A percentile compares a stretch with the other conserved stretches of the same genome.
phyloP scores from a whole-genome alignment of 75 land plant genomes.

The Pinus albicaulis region DNA sequence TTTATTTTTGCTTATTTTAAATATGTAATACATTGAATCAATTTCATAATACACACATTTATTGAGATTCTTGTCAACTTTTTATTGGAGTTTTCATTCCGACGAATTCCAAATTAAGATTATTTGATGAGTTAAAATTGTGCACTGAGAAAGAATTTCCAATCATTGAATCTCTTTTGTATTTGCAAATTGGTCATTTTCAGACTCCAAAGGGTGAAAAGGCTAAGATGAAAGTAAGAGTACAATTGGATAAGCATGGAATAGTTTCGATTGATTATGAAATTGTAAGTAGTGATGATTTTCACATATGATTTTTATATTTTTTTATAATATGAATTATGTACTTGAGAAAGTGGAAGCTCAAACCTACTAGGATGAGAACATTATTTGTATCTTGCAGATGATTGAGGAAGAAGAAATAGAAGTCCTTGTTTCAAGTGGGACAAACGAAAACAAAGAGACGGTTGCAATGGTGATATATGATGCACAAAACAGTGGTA shows the following conservation, averaged over 20 bases:
- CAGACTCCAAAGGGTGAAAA: conserved; percentile 50
- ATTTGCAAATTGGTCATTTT: conserved; percentile 79
- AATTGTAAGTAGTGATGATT: no score
- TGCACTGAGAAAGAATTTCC: no score
- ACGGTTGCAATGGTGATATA: conserved; percentile 66
- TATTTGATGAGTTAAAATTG: no score
- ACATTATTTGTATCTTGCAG: conserved; percentile 22
- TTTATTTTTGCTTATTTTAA: no score
- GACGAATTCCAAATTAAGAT: no score
- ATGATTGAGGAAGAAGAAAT: conserved; percentile 89
- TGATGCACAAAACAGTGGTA: conserved; percentile 27
- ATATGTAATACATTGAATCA: no score
- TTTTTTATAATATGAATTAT: not conserved
- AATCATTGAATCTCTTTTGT: no score
- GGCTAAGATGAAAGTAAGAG: conserved; percentile 77
- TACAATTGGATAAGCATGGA: conserved; percentile 73
- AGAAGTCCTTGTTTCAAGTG: conserved; percentile 49
- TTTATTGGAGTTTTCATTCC: no score
- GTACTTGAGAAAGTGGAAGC: not conserved
- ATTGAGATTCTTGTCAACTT: no score
- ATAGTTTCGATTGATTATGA: conserved; percentile 62
- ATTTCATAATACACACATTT: no score
- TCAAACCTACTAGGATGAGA: not conserved
- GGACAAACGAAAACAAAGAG: conserved; percentile 30
- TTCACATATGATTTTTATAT: not conserved